These are phyloP conservation scores for Aphanocladium album DNA, from an alignment of 2,329 filamentous ascomycete genomes.

Conservation along the genomic window DNA sequence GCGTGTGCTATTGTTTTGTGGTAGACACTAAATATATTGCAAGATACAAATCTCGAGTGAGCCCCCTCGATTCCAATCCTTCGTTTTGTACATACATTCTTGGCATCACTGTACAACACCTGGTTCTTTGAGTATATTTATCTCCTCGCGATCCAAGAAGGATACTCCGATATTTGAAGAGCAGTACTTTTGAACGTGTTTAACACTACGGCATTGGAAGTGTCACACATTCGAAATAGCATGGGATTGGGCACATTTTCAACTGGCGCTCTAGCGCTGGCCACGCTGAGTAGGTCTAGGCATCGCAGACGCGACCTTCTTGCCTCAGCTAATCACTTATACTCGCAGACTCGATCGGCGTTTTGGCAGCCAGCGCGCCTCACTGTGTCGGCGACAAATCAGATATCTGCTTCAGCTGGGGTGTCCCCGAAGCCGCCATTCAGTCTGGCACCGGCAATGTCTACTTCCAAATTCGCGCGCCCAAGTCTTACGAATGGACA, in stretches of 20 bases:
- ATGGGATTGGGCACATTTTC: conserved; percentile 1
- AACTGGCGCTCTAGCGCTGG: conserved; percentile 10
- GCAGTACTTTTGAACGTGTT: too few relatives aligned
- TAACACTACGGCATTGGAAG: too few relatives aligned
- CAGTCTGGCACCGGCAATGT: conserved; percentile 48
- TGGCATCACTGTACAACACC: neutral
- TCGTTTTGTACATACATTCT: neutral
- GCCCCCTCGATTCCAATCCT: neutral
- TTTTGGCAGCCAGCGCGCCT: conserved; percentile 24
- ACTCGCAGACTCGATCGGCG: conserved; percentile 6
- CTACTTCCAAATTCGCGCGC: conserved; percentile 56
- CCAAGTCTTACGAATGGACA: conserved; percentile 50
- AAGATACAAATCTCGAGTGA: neutral
- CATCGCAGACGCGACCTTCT: neutral
- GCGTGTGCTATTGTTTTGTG: too few relatives aligned
- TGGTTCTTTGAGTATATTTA: neutral
- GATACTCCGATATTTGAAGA: too few relatives aligned
- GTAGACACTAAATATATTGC: neutral
- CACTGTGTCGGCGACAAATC: conserved; percentile 36
- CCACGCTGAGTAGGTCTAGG: conserved; percentile 1
- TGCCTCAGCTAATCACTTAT: neutral
- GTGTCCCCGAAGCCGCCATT: conserved; percentile 46
- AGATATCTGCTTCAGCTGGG: conserved; percentile 52
- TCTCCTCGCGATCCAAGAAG: neutral
- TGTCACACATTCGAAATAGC: too few relatives aligned